Evolutionary conservation across 352 stramenopile species (phyloP).

Genomic region (Phytophthora multivora): DNA sequence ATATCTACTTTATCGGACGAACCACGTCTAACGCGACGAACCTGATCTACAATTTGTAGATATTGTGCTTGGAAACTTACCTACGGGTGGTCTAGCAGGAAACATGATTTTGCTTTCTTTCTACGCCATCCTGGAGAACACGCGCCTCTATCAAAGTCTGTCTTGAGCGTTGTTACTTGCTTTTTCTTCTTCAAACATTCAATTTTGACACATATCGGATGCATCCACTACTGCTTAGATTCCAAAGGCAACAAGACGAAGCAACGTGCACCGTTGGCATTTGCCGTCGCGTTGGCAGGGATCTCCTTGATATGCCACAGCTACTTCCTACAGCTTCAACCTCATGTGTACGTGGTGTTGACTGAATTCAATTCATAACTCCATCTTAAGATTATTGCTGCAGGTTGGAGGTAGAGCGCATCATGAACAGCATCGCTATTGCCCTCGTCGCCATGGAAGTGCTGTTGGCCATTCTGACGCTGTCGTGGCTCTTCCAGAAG

Average conservation of each 20-base stretch:
- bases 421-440: constrained; percentile 70
- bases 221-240: constrained; percentile 20
- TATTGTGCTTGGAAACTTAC: constrained; percentile 51
- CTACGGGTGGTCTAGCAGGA: constrained; percentile 55
- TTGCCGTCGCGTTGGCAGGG: constrained; percentile 57
- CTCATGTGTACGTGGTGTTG: constrained; percentile 58
- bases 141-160: constrained; percentile 72
- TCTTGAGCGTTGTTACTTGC: background rate
- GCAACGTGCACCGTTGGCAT: constrained; percentile 58
- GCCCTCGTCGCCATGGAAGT: constrained; percentile 60
- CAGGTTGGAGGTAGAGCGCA: constrained; percentile 62
- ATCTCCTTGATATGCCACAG: constrained; percentile 69
- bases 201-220: background rate
- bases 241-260: constrained; percentile 87
- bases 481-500: constrained; percentile 34
- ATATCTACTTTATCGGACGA: background rate
- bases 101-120: constrained; percentile 69
- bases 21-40: constrained; percentile 1
- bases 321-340: constrained; percentile 80
- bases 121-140: constrained; percentile 62
- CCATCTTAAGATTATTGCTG: background rate
- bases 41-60: constrained; percentile 32
- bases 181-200: background rate
- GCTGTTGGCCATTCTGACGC: constrained; percentile 49
- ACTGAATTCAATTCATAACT: background rate